These are phyloP conservation scores for Planoprotostelium fungivorum DNA, from an alignment of 78 protist genomes.

Conservation along the genomic window DNA sequence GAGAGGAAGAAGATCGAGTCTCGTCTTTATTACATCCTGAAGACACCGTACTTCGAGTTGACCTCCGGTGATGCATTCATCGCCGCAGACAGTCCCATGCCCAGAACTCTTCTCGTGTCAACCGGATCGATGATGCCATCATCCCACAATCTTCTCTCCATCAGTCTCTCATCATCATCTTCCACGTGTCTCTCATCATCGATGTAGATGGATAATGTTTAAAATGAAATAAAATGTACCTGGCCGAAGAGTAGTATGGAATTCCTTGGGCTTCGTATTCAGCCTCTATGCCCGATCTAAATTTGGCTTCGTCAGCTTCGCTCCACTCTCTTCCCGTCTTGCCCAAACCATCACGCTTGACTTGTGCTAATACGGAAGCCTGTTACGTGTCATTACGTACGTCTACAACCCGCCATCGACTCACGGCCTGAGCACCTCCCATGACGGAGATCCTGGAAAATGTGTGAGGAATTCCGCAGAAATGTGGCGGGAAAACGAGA, in stretches of 20 bases:
- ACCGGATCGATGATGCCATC: slow-evolving; percentile 94
- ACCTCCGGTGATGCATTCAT: slow-evolving; percentile 61
- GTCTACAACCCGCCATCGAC: background rate
- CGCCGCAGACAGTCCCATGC: slow-evolving; percentile 71
- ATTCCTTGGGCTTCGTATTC: slow-evolving; percentile 85
- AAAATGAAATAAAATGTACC: slow-evolving; percentile 13
- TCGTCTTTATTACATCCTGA: slow-evolving; percentile 73
- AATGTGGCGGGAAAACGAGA: background rate
- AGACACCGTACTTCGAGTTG: slow-evolving; percentile 68
- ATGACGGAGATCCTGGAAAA: slow-evolving; percentile 81
- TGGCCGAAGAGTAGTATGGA: slow-evolving; percentile 83
- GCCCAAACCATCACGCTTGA: slow-evolving; percentile 46
- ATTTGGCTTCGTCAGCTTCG: slow-evolving; percentile 47
- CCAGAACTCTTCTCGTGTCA: slow-evolving; percentile 76
- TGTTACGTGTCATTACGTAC: background rate
- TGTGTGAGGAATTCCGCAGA: no score
- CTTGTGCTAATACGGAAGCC: slow-evolving; percentile 55
- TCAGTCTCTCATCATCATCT: background rate
- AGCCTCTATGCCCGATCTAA: slow-evolving; percentile 55
- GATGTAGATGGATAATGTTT: no score
- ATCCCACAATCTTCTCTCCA: slow-evolving; percentile 87
- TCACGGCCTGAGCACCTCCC: slow-evolving; percentile 96
- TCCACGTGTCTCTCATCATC: background rate
- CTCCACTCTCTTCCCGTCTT: slow-evolving; percentile 58
- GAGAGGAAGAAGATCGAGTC: no score